Evolutionary conservation across 179 eudicot genomes (phyloP), one percentile per base, ranked within the genome.

Genomic region (Gypsophila paniculata): DNA sequence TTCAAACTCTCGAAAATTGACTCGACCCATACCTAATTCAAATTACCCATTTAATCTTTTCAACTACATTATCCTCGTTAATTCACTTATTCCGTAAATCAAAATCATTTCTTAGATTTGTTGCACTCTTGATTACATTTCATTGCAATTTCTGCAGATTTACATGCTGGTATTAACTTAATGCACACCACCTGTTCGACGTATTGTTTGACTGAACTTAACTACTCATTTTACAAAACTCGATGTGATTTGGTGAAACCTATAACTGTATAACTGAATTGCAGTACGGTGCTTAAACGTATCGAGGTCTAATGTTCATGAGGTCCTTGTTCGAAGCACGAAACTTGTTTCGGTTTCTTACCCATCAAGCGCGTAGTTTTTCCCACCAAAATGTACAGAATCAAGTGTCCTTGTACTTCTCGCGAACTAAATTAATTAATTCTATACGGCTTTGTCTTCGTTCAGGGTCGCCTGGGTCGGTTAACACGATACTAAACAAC

Each of bases 381-480:
- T 73, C 87, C 58, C 75, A 74, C 61, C 77, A 82, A 36, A 25
- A 71, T 19, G 64, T 65, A 19, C 71, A 36, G 32, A 87, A 85
- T 71, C 85, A 82, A 74, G 90, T 91, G 54, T 68, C 79, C 11
- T 80, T 75, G 67, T 93, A 93, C 80, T 86, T 93, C 67, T 72
- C 66, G 76, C 87, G 93, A 48, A 97, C 98, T 9, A 86, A 82
- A 72, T 90, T 91, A 77, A 89, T 93, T 25, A 90, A 93, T 72
- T 82, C 86, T 2, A 81, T 93, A 58, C 88, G 98, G 17, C 67
- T 91, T 15, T 68, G 76, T 79, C 87, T 93, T 53, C 85, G 91
- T 34, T 83, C 87, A 0, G 84, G 81, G 7, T 69, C 80, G 21
- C 72, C 78, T 15, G 80, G 85, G 22, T 82, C 85, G 6, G 75